Percentiles rank a stretch among this genome's conserved stretches.
Evolutionary conservation across 1,284 basidiomycete genomes (phyloP).

Genomic region (Pterula multifida): DNA sequence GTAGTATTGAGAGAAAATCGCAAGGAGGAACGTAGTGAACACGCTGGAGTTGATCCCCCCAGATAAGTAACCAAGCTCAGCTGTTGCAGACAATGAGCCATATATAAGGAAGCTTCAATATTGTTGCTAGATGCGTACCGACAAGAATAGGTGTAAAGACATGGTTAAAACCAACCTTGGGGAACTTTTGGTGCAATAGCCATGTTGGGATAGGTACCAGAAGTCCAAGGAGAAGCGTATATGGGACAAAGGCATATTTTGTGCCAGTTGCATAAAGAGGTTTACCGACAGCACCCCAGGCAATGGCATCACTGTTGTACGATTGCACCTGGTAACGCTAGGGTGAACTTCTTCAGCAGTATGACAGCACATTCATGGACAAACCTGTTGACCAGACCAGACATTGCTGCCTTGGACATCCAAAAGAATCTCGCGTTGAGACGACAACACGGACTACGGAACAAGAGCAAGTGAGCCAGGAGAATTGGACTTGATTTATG

Average conservation of each 20-base stretch:
- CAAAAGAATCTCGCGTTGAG: slow-evolving; percentile 36
- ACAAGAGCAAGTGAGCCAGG: no score
- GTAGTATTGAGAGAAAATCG: slow-evolving; percentile 44
- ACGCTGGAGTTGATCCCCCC: slow-evolving; percentile 45
- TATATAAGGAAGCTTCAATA: not conserved
- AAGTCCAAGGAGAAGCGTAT: slow-evolving; percentile 39
- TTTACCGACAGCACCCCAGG: slow-evolving; percentile 47
- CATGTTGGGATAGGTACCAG: slow-evolving; percentile 43
- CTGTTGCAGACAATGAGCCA: no score
- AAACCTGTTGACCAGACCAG: slow-evolving; percentile 49
- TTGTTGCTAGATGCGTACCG: not conserved
- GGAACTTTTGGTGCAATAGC: slow-evolving; percentile 34
- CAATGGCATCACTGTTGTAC: slow-evolving; percentile 35
- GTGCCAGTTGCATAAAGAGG: slow-evolving; percentile 27
- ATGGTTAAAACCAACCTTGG: slow-evolving; percentile 31
- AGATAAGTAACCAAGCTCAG: not conserved
- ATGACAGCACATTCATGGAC: no score
- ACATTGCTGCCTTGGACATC: slow-evolving; percentile 41
- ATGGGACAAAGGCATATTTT: slow-evolving; percentile 33
- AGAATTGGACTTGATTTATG: no score
- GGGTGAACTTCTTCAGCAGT: slow-evolving; percentile 9
- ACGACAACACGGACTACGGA: no score
- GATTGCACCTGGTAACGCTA: slow-evolving; percentile 13
- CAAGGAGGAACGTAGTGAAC: slow-evolving; percentile 36
- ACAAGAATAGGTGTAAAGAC: slow-evolving; percentile 32